Percentiles rank a stretch among this genome's conserved stretches.
Evolutionary conservation across 257 asterid species (phyloP).

Genomic region (Penstemon davidsonii): DNA sequence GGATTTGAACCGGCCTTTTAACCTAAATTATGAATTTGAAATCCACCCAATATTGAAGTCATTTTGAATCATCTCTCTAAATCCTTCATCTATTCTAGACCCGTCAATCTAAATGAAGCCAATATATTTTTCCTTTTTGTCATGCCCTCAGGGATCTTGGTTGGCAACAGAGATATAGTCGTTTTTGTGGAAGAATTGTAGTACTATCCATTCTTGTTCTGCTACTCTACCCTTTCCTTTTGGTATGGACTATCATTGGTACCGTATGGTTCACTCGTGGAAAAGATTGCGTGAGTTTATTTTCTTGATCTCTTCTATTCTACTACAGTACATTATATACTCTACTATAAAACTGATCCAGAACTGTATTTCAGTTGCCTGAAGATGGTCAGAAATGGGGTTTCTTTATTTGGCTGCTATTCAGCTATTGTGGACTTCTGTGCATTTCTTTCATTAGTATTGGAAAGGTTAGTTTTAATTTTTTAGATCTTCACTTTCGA

Average conservation of each 20-base stretch:
- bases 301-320: neutral
- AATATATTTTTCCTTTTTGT: neutral
- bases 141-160: constrained; percentile 76
- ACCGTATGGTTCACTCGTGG: constrained; percentile 85
- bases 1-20: no score
- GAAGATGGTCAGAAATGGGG: constrained; percentile 99
- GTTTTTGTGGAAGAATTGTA: constrained; percentile 79
- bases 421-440: constrained; percentile 93
- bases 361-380: constrained; percentile 61
- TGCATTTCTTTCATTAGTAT: constrained; percentile 75
- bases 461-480: constrained; percentile 70
- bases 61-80: no score
- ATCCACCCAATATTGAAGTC: no score
- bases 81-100: no score
- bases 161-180: constrained; percentile 83
- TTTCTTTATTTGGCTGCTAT: constrained; percentile 91
- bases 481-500: constrained; percentile 5
- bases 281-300: constrained; percentile 64
- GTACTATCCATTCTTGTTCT: constrained; percentile 76
- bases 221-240: constrained; percentile 85
- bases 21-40: no score
- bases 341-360: constrained; percentile 17
- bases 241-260: constrained; percentile 82
- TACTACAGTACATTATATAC: no score
- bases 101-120: no score